A percentile compares a stretch with the other conserved stretches of the same genome.
Evolutionary conservation across 176 grass and related monocot genomes (phyloP).

Genomic region (Bolboschoenus planiculmis): DNA sequence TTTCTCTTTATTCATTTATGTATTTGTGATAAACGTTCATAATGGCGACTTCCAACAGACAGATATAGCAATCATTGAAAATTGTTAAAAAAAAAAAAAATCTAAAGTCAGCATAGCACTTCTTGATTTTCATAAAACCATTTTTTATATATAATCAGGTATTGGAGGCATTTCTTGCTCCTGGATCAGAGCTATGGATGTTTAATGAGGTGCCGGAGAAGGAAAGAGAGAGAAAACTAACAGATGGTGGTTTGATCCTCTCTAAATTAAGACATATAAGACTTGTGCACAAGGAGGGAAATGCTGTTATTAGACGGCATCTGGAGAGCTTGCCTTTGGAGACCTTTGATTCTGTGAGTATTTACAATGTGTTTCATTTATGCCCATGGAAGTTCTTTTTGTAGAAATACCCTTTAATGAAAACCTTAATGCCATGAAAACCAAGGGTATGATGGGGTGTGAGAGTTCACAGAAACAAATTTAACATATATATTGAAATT

Average conservation of each 20-base stretch:
- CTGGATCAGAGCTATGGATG: conserved; percentile 94
- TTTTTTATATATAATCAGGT: conserved; percentile 39
- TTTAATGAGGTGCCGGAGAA: conserved; percentile 95
- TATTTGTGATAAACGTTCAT: background rate
- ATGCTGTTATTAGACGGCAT: conserved; percentile 93
- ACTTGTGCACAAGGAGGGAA: conserved; percentile 96
- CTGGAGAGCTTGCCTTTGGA: conserved; percentile 92
- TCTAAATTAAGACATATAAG: conserved; percentile 76
- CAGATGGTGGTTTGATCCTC: conserved; percentile 72
- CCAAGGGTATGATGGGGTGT: background rate
- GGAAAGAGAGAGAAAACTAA: conserved; percentile 86
- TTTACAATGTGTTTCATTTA: background rate
- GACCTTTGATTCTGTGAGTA: conserved; percentile 96
- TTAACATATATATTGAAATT: conserved; percentile 52
- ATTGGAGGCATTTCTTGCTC: conserved; percentile 93
- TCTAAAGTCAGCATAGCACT: background rate
- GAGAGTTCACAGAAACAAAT: background rate
- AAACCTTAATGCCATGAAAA: background rate
- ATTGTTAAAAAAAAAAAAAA: background rate
- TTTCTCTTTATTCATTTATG: background rate
- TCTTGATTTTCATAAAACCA: background rate
- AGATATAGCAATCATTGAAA: background rate
- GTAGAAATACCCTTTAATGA: background rate
- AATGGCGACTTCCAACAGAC: background rate
- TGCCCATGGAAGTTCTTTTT: background rate